Base-by-base conservation (phyloP, 2,329 filamentous ascomycete species). In the Fusarium fracticaudum region DNA sequence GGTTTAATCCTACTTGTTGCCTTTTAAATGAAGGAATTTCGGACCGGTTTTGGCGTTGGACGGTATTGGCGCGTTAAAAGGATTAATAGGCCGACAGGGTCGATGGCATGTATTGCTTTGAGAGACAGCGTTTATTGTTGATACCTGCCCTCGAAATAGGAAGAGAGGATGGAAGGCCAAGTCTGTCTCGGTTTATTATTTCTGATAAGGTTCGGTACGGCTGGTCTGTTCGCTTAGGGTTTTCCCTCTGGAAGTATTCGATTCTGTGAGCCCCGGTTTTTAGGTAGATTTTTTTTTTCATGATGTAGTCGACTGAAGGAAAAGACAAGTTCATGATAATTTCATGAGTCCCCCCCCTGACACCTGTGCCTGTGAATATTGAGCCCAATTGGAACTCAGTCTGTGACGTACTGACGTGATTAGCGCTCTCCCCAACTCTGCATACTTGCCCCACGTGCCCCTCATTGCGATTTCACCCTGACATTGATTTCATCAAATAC, bases 21-120 rank as follows among this genome's bases (percentile, higher is more conserved):
- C 43, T 62, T 68, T 60, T 65, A 76, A 77, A 69, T 64, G 65
- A 74, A 73, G 65, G 67, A 74, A 73, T 69, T 60, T 69, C 57
- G 65, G 55, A 66, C 60, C 69, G 66, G 60, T 68, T 69, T 77
- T 70, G 76, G 76, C 75, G 76, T 78, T 78, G 71, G 67, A 72
- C 69, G 76, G 72, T 74, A 68, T 62, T 72, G 59, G 68, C 71
- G 44, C 72, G 74, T 75, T 68, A 67, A 63, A 59, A 67, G 62
- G 58, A 69, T 26, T 64, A 50, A 59, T 60, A 69, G 35, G 40
- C 44, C 67, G 53, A 31, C 37, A 69, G 44, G 41, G 58, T 62
- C 51, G 64, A 71, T 26, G 65, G 59, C 61, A 64, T 69, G 72
- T 74, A 64, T 62, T 62, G 64, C 65, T 67, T 53, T 61, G 63